A percentile compares a stretch with the other conserved stretches of the same genome.
These are phyloP conservation scores for Silene latifolia DNA, from an alignment of 148 eudicot species.

Conservation along the genomic window DNA sequence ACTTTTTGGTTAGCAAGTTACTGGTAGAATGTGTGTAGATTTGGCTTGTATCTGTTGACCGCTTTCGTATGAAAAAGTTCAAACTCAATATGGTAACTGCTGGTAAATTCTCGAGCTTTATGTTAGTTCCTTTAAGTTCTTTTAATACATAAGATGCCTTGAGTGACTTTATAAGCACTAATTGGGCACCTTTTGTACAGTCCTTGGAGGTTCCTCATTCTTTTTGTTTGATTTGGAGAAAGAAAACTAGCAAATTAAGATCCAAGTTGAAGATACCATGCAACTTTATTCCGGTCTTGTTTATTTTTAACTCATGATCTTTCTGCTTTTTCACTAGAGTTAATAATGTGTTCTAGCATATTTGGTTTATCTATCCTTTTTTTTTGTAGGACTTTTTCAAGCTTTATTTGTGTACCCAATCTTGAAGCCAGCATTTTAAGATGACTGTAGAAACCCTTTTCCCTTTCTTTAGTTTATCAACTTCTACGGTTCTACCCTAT, in stretches of 20 bases:
- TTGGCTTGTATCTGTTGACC: slow-evolving; percentile 24
- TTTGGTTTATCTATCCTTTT: background rate
- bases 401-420: slow-evolving; percentile 11
- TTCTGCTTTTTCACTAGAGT: slow-evolving; percentile 5
- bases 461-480: background rate
- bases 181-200: slow-evolving; percentile 16
- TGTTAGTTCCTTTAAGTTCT: slow-evolving; percentile 23
- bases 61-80: slow-evolving; percentile 11
- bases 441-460: background rate
- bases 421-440: background rate
- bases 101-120: slow-evolving; percentile 14
- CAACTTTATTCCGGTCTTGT: background rate
- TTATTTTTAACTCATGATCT: background rate
- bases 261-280: slow-evolving; percentile 3
- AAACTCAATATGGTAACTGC: slow-evolving; percentile 10
- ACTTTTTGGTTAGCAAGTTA: slow-evolving; percentile 16
- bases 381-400: background rate
- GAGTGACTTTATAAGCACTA: slow-evolving; percentile 18
- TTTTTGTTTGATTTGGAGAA: slow-evolving; percentile 8
- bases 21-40: slow-evolving; percentile 13
- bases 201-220: slow-evolving; percentile 2
- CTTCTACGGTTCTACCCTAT: background rate
- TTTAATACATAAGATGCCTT: slow-evolving; percentile 28
- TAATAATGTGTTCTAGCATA: background rate
- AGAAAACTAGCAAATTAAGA: background rate